phyloP scores from a whole-genome alignment of 2,329 filamentous ascomycete species.

The Ramularia collo-cygni region DNA sequence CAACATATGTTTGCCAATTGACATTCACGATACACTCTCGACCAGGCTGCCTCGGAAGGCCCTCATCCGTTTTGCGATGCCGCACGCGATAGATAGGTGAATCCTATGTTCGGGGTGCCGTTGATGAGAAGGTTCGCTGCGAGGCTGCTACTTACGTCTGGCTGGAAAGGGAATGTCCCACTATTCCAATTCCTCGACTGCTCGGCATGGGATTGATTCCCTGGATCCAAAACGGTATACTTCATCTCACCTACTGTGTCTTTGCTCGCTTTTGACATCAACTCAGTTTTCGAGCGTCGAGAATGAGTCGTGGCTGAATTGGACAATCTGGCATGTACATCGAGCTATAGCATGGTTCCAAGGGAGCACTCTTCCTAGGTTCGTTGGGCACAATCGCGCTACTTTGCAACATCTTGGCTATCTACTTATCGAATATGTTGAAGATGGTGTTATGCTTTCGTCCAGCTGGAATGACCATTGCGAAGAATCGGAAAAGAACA shows the following conservation, averaged over 20 bases:
- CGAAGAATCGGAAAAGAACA: conserved; percentile 2
- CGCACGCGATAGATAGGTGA: conserved; percentile 32
- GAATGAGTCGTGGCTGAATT: conserved; percentile 7
- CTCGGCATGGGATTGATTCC: conserved; percentile 32
- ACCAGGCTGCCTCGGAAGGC: neutral
- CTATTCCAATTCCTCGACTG: conserved; percentile 32
- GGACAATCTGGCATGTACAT: conserved; percentile 5
- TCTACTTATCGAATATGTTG: conserved; percentile 8
- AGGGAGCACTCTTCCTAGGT: conserved; percentile 5
- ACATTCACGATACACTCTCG: conserved; percentile 1
- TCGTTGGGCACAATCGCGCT: conserved; percentile 5
- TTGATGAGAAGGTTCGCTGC: conserved; percentile 38
- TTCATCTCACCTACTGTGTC: too few species aligned
- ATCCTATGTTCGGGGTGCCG: conserved; percentile 32
- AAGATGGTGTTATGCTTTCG: conserved; percentile 8
- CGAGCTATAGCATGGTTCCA: conserved; percentile 3
- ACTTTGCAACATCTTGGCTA: conserved; percentile 6
- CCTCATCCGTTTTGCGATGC: conserved; percentile 8
- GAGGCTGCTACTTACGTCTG: conserved; percentile 38
- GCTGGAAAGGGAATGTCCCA: conserved; percentile 33
- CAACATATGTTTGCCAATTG: conserved; percentile 4
- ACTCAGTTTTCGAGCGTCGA: conserved; percentile 7
- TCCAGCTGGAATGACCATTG: conserved; percentile 5
- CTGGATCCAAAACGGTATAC: conserved; percentile 8
- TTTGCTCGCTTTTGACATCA: too few species aligned